Evolutionary conservation across 2,329 filamentous ascomycete genomes (phyloP).

Genomic region (Verticillium dahliae): DNA sequence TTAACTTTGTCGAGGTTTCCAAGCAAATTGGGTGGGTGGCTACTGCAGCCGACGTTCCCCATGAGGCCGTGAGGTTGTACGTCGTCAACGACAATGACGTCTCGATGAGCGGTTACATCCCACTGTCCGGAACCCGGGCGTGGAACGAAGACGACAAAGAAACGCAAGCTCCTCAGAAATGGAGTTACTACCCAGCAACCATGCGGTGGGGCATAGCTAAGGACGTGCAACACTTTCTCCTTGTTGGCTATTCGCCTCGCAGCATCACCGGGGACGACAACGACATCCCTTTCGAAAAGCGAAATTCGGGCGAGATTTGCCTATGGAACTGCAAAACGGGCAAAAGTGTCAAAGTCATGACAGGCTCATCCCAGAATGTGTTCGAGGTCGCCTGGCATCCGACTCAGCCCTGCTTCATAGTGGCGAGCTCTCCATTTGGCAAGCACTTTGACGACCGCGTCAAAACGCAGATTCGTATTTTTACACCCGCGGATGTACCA

Average conservation of each 20-base stretch:
- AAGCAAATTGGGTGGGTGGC: conserved; percentile 46
- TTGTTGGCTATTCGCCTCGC: conserved; percentile 58
- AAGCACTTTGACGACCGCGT: conserved; percentile 35
- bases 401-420: conserved; percentile 42
- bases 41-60: conserved; percentile 50
- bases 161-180: conserved; percentile 32
- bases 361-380: conserved; percentile 50
- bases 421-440: conserved; percentile 48
- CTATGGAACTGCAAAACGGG: conserved; percentile 47
- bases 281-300: conserved; percentile 52
- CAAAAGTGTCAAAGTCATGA: conserved; percentile 38
- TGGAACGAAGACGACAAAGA: conserved; percentile 17
- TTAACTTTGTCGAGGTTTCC: conserved; percentile 56
- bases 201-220: conserved; percentile 52
- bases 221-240: conserved; percentile 41
- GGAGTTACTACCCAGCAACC: conserved; percentile 58
- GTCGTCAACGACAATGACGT: conserved; percentile 30
- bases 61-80: conserved; percentile 52
- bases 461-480: conserved; percentile 53
- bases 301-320: conserved; percentile 52
- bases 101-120: conserved; percentile 25
- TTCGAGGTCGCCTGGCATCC: conserved; percentile 63
- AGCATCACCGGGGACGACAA: conserved; percentile 44
- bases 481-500: conserved; percentile 23
- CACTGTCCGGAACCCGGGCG: conserved; percentile 31